Evolutionary conservation across 768 basidiomycete species (phyloP), one percentile per base, ranked within the genome.

Genomic region (Naganishia friedmannii): DNA sequence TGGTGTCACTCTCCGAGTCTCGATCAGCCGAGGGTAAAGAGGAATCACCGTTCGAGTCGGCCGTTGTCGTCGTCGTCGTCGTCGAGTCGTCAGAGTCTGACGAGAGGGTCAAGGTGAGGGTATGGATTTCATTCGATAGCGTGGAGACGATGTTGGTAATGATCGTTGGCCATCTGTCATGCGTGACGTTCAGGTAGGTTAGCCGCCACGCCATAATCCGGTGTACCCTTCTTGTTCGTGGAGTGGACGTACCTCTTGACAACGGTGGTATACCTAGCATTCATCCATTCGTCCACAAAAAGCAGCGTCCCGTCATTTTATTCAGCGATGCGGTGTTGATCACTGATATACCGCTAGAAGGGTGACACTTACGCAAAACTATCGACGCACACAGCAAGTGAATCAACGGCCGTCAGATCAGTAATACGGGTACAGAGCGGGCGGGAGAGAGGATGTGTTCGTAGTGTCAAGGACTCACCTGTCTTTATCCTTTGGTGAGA

Each of bases 71-170:
- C 6, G 34, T 42, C 42, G 2, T 42, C 42, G n/a, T n/a, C n/a
- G n/a, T n/a, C 42, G 42, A 42, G 42, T 42, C 15, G 7, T 37
- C 12, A 12, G 34, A 37, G 12, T 37, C 34, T n/a, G n/a, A n/a
- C 34, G 42, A 13, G 9, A 42, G 42, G 15, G 9, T 42, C 42
- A 86, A 72, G 9, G 86, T 84, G 37, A 90, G 79, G 19, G 85
- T 82, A 77, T 92, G 90, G 71, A 89, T 89, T 68, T 85, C 78
- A 53, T 86, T 85, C 74, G 90, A 86, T 53, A 97, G 78, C 53
- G 87, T 86, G 79, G 93, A 90, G 72, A 95, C 88, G 55, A 92
- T 83, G 21, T 82, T 84, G 0, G 93, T 92, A 67, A 94, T 85
- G 75, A 97, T 95, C 56, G 90, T 84, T 3, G 83, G 83, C 83